These are phyloP conservation scores for Camelina neglecta DNA, from an alignment of 345 rosid genomes.

Conservation along the genomic window DNA sequence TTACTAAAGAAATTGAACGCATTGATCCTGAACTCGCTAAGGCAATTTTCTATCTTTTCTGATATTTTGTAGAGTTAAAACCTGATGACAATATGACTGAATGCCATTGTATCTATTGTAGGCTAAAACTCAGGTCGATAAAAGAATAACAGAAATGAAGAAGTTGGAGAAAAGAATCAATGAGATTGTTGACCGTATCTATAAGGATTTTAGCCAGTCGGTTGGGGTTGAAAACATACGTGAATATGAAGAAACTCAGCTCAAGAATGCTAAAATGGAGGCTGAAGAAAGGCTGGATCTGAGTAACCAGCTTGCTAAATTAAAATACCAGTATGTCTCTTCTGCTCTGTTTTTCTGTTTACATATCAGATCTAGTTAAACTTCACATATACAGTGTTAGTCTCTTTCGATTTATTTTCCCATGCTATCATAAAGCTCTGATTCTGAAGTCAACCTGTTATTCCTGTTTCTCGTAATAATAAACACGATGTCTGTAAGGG, in stretches of 20 bases:
- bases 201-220: slow-evolving; percentile 70
- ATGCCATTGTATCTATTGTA: slow-evolving; percentile 47
- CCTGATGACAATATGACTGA: slow-evolving; percentile 32
- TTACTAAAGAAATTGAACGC: slow-evolving; percentile 66
- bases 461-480: slow-evolving; percentile 9
- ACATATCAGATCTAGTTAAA: slow-evolving; percentile 14
- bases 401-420: slow-evolving; percentile 24
- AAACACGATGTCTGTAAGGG: slow-evolving; percentile 15
- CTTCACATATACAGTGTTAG: neutral
- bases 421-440: slow-evolving; percentile 18
- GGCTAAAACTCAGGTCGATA: slow-evolving; percentile 67
- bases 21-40: slow-evolving; percentile 71
- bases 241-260: slow-evolving; percentile 94
- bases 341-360: slow-evolving; percentile 32
- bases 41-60: slow-evolving; percentile 50
- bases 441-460: slow-evolving; percentile 23
- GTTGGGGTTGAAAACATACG: slow-evolving; percentile 95
- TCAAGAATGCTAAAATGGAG: slow-evolving; percentile 82
- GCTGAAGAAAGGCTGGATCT: slow-evolving; percentile 92
- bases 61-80: slow-evolving; percentile 25
- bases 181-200: slow-evolving; percentile 81
- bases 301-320: slow-evolving; percentile 91
- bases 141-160: slow-evolving; percentile 65
- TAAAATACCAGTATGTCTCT: slow-evolving; percentile 91
- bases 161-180: slow-evolving; percentile 89